A percentile compares a stretch with the other conserved stretches of the same genome.
Conservation (phyloP, 1,284 basidiomycete genomes). For the Boletellus deceptivus region DNA sequence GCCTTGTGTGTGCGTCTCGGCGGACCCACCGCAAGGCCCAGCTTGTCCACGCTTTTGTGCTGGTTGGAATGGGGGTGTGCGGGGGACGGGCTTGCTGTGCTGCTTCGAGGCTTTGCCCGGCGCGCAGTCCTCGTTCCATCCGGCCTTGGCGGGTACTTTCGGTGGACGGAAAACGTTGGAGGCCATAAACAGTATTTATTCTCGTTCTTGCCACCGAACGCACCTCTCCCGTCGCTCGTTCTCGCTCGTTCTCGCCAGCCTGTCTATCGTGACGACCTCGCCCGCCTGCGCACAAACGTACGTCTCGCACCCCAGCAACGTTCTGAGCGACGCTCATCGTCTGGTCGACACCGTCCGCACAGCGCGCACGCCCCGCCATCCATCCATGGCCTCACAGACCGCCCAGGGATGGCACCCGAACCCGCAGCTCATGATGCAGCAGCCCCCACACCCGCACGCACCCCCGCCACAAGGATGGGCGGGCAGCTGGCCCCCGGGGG, state of each 20-base stretch:
- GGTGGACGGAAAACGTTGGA: constrained; percentile 1
- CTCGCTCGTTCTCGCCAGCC: no score
- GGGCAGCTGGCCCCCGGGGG: constrained; percentile 32
- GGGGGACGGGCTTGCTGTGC: constrained; percentile 12
- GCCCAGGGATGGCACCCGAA: constrained; percentile 35
- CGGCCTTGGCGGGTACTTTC: constrained; percentile 21
- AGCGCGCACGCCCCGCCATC: not conserved
- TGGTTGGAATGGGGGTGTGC: constrained; percentile 14
- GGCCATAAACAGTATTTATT: constrained; percentile 14
- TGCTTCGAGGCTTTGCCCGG: no score
- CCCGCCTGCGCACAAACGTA: constrained; percentile 1
- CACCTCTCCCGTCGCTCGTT: no score
- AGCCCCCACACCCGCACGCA: constrained; percentile 18
- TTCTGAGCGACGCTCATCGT: constrained; percentile 8
- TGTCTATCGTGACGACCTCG: no score
- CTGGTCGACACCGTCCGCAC: not conserved
- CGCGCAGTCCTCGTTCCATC: constrained; percentile 3
- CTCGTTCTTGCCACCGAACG: not conserved
- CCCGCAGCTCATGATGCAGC: constrained; percentile 32
- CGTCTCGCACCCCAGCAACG: not conserved
- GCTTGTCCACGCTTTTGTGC: no score
- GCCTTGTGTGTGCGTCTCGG: no score
- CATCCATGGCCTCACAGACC: constrained; percentile 26
- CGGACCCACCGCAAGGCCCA: no score
- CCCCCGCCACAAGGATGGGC: constrained; percentile 33